Evolutionary conservation across 371 early-diverging fungal genomes (phyloP).

Genomic region (Mortierella sp.): DNA sequence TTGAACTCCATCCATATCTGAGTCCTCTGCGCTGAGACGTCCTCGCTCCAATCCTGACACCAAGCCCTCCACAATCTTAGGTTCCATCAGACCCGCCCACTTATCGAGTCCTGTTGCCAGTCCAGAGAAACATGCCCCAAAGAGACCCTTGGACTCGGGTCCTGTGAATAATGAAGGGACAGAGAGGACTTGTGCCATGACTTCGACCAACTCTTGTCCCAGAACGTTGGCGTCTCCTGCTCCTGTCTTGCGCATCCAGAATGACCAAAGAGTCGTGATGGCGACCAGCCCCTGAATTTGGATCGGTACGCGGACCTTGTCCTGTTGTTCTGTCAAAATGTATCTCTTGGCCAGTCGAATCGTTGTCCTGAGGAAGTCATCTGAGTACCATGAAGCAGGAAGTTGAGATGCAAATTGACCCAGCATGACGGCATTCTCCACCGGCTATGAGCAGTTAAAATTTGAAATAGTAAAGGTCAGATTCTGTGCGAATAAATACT

Average conservation of each 20-base stretch:
- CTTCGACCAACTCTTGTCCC: conserved; percentile 49
- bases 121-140: conserved; percentile 50
- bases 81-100: conserved; percentile 54
- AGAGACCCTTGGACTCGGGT: conserved; percentile 31
- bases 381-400: conserved; percentile 54
- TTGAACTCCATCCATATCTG: conserved; percentile 49
- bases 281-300: conserved; percentile 41
- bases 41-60: conserved; percentile 42
- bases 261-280: conserved; percentile 50
- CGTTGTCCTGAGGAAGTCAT: conserved; percentile 46
- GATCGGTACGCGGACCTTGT: conserved; percentile 41
- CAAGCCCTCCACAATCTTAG: conserved; percentile 42
- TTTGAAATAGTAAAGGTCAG: not conserved
- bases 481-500: not conserved
- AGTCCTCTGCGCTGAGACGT: conserved; percentile 33
- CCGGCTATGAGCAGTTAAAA: conserved; percentile 18
- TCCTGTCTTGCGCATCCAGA: conserved; percentile 58
- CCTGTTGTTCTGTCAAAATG: conserved; percentile 32
- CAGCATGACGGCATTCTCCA: conserved; percentile 37
- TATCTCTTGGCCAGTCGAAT: conserved; percentile 37
- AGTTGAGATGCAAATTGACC: conserved; percentile 45
- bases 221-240: conserved; percentile 40
- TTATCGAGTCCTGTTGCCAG: conserved; percentile 53
- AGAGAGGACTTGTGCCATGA: conserved; percentile 45
- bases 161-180: conserved; percentile 42